Evolutionary conservation across 768 basidiomycete genomes (phyloP), one percentile per base, ranked within the genome.

Genomic region (Mycena floridula): DNA sequence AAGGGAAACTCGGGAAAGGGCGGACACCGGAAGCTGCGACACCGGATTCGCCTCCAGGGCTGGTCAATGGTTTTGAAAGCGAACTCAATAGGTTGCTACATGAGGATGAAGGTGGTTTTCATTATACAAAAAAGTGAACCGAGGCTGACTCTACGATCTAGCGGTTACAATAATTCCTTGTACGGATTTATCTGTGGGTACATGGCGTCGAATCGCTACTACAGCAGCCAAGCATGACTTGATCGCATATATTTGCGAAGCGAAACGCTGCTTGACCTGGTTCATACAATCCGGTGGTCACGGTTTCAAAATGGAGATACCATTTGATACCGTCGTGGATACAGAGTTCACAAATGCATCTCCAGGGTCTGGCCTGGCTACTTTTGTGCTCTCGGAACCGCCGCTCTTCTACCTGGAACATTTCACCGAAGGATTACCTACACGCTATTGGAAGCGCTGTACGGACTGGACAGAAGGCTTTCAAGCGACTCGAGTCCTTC

Each of bases 301-400:
- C 50, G 77, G 84, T 16, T 90, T 89, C 72, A 90, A 90, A 62
- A 91, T 91, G 84, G 85, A 87, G 49, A 72, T 90, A 15, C 77
- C 85, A 4, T 88, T 85, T 62, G 69, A 77, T 45, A 71, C 62
- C 47, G 81, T 90, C 49, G 51, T 70, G 16, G 68, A 79, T 24
- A 73, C 79, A 4, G 72, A 76, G 42, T 81, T 85, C 59, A 63
- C 69, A 21, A 70, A 77, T 44, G 61, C 70, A 24, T 64, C 74
- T 15, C 74, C 79, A 11, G 79, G 76, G 24, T 68, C 73, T 7
- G 85, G 74, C 25, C 65, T 76, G 6, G 82, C 79, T 6, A 70
- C 79, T 1, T 80, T 90, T 57, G 54, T 69, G n/a, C 73, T 90
- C 25, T 77, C 82, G 20, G 72, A 67, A 38, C 75, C 85, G 1